A percentile compares a stretch with the other conserved stretches of the same genome.
These are phyloP conservation scores for Malus hybrid DNA, from an alignment of 331 rosid species.

Conservation along the genomic window DNA sequence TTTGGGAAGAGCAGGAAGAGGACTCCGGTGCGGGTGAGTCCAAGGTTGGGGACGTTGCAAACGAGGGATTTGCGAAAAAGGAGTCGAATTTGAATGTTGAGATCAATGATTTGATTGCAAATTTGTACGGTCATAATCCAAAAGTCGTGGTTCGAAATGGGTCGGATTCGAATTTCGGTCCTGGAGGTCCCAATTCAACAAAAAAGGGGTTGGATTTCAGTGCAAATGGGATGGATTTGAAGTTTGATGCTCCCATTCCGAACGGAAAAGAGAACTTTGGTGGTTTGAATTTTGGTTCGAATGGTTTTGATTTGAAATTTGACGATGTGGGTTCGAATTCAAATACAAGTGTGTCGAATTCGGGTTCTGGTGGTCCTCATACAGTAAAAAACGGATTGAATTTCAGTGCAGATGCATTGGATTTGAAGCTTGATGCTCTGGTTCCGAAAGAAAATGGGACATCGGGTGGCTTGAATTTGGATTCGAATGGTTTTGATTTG, in stretches of 20 bases:
- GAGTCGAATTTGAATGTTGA: conserved; percentile 34
- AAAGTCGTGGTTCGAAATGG: conserved; percentile 28
- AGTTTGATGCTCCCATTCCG: conserved; percentile 13
- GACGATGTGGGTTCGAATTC: conserved; percentile 13
- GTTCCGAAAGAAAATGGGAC: not conserved
- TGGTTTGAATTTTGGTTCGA: not conserved
- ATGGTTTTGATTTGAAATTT: conserved; percentile 3
- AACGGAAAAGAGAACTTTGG: not conserved
- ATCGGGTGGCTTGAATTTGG: not conserved
- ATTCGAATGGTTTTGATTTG: not conserved
- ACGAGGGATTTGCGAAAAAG: conserved; percentile 15
- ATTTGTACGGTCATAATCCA: conserved; percentile 35
- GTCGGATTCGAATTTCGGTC: conserved; percentile 12
- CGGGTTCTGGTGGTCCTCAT: not conserved
- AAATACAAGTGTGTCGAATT: not conserved
- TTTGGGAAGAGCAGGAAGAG: conserved; percentile 52
- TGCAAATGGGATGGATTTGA: conserved; percentile 18
- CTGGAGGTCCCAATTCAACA: conserved; percentile 4
- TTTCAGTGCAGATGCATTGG: conserved; percentile 16
- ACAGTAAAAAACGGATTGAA: conserved; percentile 11
- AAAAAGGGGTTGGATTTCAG: conserved; percentile 14
- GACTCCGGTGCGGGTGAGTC: conserved; percentile 19
- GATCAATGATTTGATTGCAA: conserved; percentile 40
- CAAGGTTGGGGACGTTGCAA: not conserved
- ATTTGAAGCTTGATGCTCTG: conserved; percentile 16